These are phyloP conservation scores for Xylaria sp. DNA, from an alignment of 2,329 filamentous ascomycete genomes.

Conservation along the genomic window DNA sequence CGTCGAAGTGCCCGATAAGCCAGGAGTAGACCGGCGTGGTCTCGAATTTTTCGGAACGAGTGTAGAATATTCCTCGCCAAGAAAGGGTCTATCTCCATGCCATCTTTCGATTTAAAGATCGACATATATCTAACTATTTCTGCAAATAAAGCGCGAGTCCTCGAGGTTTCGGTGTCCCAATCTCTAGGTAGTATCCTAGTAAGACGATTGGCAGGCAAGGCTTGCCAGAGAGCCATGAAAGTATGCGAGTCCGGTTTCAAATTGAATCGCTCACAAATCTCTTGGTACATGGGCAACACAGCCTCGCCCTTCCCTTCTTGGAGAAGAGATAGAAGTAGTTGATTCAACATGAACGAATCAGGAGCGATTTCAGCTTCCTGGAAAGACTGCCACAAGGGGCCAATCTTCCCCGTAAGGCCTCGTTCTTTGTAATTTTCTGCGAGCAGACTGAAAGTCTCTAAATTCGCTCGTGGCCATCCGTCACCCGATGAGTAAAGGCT, in stretches of 20 bases:
- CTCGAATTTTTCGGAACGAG: slow-evolving; percentile 60
- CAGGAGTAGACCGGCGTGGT: slow-evolving; percentile 59
- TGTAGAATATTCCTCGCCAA: slow-evolving; percentile 63
- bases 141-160: slow-evolving; percentile 58
- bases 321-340: slow-evolving; percentile 75
- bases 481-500: slow-evolving; percentile 49
- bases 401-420: slow-evolving; percentile 66
- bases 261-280: slow-evolving; percentile 61
- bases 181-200: slow-evolving; percentile 50
- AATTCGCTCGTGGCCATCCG: slow-evolving; percentile 68
- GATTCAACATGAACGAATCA: slow-evolving; percentile 82
- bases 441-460: slow-evolving; percentile 82
- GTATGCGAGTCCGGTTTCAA: slow-evolving; percentile 74
- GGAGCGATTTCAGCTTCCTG: slow-evolving; percentile 71
- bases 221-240: slow-evolving; percentile 75
- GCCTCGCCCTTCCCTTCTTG: slow-evolving; percentile 66
- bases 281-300: slow-evolving; percentile 66
- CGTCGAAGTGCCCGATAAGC: slow-evolving; percentile 58
- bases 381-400: slow-evolving; percentile 71
- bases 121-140: slow-evolving; percentile 62
- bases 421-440: slow-evolving; percentile 77
- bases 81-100: slow-evolving; percentile 54
- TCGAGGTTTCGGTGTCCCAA: slow-evolving; percentile 48
- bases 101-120: slow-evolving; percentile 56
- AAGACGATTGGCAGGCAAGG: slow-evolving; percentile 63